Evolutionary conservation across 2,329 filamentous ascomycete genomes (phyloP).

Genomic region (Aspergillus neoniger): DNA sequence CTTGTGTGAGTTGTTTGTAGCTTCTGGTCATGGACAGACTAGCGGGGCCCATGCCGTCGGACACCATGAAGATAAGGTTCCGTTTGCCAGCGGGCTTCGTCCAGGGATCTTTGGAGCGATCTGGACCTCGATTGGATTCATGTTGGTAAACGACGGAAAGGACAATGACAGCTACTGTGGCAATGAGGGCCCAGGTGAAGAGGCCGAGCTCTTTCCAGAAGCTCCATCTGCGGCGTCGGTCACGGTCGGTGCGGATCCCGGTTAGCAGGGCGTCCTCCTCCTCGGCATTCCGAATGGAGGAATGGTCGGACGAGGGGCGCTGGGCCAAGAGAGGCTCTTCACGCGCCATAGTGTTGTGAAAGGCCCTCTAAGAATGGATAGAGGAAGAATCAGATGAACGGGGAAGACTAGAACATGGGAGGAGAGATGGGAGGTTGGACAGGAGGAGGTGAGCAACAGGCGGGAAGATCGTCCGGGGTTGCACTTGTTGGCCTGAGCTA

Average conservation of each 20-base stretch:
- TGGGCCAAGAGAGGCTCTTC: constrained; percentile 56
- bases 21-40: constrained; percentile 83
- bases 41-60: constrained; percentile 96
- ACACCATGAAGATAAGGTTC: constrained; percentile 98
- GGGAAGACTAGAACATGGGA: not conserved
- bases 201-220: constrained; percentile 73
- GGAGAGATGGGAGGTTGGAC: not conserved
- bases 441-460: not conserved
- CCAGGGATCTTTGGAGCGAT: constrained; percentile 35
- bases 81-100: constrained; percentile 66
- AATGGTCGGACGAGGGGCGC: constrained; percentile 59
- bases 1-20: constrained; percentile 76
- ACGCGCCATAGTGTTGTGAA: constrained; percentile 34
- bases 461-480: not conserved
- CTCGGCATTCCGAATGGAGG: constrained; percentile 57
- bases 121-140: constrained; percentile 49
- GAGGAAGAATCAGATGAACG: not conserved
- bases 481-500: not conserved
- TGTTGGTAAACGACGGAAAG: constrained; percentile 80
- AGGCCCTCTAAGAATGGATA: not conserved
- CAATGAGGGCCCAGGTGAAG: constrained; percentile 79
- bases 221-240: constrained; percentile 49
- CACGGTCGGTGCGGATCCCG: constrained; percentile 49
- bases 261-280: constrained; percentile 66
- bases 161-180: constrained; percentile 75